Evolutionary conservation across 2,329 filamentous ascomycete genomes (phyloP).

Genomic region (Zarea fungicola): DNA sequence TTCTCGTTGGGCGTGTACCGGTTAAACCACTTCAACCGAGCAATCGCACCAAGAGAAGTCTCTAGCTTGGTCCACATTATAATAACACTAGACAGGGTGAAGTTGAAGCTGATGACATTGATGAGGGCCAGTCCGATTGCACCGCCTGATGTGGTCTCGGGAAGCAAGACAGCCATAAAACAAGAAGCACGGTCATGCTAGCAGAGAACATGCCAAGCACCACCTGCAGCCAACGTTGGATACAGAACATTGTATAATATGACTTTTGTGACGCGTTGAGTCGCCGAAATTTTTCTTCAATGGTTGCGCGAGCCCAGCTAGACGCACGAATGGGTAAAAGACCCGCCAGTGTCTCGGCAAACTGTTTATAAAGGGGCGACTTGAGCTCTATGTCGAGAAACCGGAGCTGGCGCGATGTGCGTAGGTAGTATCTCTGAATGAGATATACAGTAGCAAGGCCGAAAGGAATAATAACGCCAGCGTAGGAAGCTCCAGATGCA

Average conservation of each 20-base stretch:
- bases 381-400: constrained; percentile 41
- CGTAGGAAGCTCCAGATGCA: constrained; percentile 32
- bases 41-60: constrained; percentile 31
- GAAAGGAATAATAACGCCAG: constrained; percentile 37
- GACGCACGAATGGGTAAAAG: constrained; percentile 34
- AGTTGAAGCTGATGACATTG: constrained; percentile 25
- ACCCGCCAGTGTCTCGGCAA: constrained; percentile 39
- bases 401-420: constrained; percentile 50
- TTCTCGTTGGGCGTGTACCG: constrained; percentile 25
- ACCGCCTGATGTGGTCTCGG: background rate
- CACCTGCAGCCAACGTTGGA: constrained; percentile 49
- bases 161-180: constrained; percentile 7
- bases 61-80: constrained; percentile 32
- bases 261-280: constrained; percentile 46
- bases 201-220: constrained; percentile 48
- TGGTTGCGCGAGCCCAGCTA: constrained; percentile 31
- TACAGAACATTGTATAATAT: constrained; percentile 45
- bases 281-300: constrained; percentile 29
- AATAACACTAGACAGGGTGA: constrained; percentile 27
- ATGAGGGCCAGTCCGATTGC: constrained; percentile 19
- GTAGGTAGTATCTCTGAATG: constrained; percentile 48
- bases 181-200: constrained; percentile 3
- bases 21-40: constrained; percentile 28
- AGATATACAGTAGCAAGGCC: constrained; percentile 36
- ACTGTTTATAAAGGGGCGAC: constrained; percentile 37